Evolutionary conservation across 2,329 filamentous ascomycete species (phyloP), one percentile per base, ranked within the genome.

Genomic region (Falciphora oryzae): DNA sequence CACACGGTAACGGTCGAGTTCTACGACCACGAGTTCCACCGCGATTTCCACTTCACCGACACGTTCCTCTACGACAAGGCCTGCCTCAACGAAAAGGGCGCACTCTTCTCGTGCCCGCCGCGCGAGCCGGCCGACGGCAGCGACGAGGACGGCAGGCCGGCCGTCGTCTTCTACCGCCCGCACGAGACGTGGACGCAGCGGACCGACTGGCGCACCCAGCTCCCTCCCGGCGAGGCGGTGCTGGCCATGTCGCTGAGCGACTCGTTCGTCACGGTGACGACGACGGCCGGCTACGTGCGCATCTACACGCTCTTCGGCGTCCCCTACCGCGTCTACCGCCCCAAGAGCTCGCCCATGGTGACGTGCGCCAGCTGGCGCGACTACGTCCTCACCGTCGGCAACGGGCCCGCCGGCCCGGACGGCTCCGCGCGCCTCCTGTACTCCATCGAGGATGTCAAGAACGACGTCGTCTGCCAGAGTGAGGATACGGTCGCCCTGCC

Each of bases 31-130:
- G 93, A 96, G 70, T 88, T 90, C 66, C 90, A 97, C 74, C 86
- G 94, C 61, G 93, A 98, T 75, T 97, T 97, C 71, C 95, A 98
- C 78, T 98, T 99, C 75, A 98, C 93, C 16, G 95, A 99, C 74
- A 94, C 93, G 0, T 97, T 93, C 73, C 83, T 93, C 4, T 98
- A 98, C 76, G 95, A 99, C 78, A 97, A 97, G 76, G 94, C 95
- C 27, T 98, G 94, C 72, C 81, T 99, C 65, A 88, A 91, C 70
- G 90, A 96, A 65, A 88, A 91, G 65, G 94, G 95, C 22, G 84
- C 92, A 0, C 82, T 97, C 0, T 97, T 97, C 73, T 90, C 93
- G 1, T 94, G 91, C 66, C 90, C 89, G 28, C 87, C 92, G 1
- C 83, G 81, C 11, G 58, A 35, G 27, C 6, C 27, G 14, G 58